Conservation (phyloP, 345 rosid species). For the Theobroma cacao region DNA sequence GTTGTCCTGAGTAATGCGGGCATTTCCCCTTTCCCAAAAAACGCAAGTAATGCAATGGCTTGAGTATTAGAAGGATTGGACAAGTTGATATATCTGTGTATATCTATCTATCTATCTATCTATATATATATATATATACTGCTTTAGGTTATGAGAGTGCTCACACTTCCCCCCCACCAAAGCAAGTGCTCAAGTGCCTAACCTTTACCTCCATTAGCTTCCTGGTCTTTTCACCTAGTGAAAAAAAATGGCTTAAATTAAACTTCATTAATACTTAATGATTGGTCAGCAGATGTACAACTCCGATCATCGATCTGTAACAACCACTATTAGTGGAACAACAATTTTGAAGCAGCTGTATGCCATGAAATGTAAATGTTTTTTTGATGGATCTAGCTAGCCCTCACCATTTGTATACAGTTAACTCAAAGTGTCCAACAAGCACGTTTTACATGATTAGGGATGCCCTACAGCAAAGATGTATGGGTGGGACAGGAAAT, state of each 20-base stretch:
- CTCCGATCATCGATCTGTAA: background rate
- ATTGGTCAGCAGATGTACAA: conserved; percentile 3
- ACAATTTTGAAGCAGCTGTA: conserved; percentile 12
- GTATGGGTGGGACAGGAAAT: background rate
- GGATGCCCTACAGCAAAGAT: conserved; percentile 4
- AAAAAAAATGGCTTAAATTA: background rate
- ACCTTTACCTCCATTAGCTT: background rate
- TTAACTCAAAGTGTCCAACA: background rate
- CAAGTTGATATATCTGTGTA: too few species aligned
- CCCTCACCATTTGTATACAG: background rate
- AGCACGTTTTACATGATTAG: conserved; percentile 6
- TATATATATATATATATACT: too few species aligned
- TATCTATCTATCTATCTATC: too few species aligned
- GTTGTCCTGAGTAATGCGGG: too few species aligned
- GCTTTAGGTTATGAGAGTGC: too few species aligned
- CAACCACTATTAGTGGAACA: background rate
- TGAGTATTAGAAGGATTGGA: background rate
- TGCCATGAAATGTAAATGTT: background rate
- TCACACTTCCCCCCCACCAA: background rate
- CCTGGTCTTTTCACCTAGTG: background rate
- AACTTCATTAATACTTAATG: background rate
- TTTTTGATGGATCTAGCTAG: background rate
- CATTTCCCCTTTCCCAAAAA: background rate
- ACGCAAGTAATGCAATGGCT: background rate
- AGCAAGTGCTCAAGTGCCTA: background rate